phyloP scores from a whole-genome alignment of 257 asterid species.

The Solanum tacnaense region DNA sequence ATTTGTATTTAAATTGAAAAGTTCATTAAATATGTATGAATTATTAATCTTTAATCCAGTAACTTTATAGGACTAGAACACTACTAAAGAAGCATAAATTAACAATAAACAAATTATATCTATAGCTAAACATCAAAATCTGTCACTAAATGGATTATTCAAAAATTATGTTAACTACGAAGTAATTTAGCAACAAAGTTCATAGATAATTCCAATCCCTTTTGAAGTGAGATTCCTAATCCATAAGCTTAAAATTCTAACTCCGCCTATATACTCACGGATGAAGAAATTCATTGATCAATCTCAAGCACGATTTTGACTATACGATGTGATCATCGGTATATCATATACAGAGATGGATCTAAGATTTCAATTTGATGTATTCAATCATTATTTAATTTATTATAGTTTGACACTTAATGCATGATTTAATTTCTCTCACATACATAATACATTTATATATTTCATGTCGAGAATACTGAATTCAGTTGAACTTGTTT shows the following conservation, averaged over 20 bases:
- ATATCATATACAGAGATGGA: neutral
- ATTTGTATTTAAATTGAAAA: neutral
- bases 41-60: neutral
- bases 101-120: no score
- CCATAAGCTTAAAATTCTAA: neutral
- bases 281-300: neutral
- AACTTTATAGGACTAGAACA: neutral
- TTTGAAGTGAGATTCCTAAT: neutral
- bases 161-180: neutral
- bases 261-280: accelerated
- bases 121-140: no score
- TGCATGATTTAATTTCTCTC: neutral
- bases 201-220: neutral
- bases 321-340: no score
- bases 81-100: neutral
- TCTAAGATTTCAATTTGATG: neutral
- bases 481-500: neutral
- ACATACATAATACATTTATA: neutral
- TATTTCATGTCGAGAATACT: neutral
- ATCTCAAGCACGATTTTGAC: neutral
- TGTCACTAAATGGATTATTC: neutral
- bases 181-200: neutral
- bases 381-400: neutral
- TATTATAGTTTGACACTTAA: neutral
- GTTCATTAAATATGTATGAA: neutral